Base-by-base conservation (phyloP, 2,329 filamentous ascomycete genomes). In the Mycogone perniciosa region DNA sequence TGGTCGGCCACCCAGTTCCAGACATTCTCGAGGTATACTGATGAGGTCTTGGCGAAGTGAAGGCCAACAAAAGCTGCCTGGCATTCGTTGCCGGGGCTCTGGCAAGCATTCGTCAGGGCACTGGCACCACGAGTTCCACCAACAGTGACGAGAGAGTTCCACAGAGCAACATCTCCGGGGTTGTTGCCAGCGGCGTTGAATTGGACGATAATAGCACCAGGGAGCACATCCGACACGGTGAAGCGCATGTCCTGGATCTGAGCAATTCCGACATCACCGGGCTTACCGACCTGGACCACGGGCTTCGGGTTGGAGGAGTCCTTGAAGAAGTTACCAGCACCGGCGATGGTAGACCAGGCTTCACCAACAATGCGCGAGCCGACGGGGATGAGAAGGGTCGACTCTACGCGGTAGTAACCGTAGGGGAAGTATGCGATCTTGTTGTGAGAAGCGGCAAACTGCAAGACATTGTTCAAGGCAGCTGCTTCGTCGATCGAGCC, bases 301-400 rank as follows among this genome's bases (percentile, higher is more conserved):
- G 76, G 68, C 38, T 65, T 65, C 0, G 80, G 79, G 37, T 66
- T 66, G 66, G 61, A 49, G 73, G 64, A 42, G 60, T 67, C 62
- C 77, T 82, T 40, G 66, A 70, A 51, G 57, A 49, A 57, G 31
- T 52, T 38, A 7, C 79, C 79, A 3, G 63, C 64, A 2, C 68
- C 77, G 20, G 69, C 73, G 59, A 77, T 75, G 4, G 70, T 68
- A 6, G 77, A 71, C 69, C 76, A 79, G 4, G 73, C 71, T 61
- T 82, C 77, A 13, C 81, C 81, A 9, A 80, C 69, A 29, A 84
- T 72, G 4, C 70, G 69, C 6, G 76, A 76, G n/a, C 75, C 75
- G 5, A 59, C 46, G 8, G 62, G 62, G 9, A 64, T 46, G 10
- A 56, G 29, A 0, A 64, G 53, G 2, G 61, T 64, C 4, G 55